Conservation (phyloP, 805 yeast genomes). For the Candida montana region DNA sequence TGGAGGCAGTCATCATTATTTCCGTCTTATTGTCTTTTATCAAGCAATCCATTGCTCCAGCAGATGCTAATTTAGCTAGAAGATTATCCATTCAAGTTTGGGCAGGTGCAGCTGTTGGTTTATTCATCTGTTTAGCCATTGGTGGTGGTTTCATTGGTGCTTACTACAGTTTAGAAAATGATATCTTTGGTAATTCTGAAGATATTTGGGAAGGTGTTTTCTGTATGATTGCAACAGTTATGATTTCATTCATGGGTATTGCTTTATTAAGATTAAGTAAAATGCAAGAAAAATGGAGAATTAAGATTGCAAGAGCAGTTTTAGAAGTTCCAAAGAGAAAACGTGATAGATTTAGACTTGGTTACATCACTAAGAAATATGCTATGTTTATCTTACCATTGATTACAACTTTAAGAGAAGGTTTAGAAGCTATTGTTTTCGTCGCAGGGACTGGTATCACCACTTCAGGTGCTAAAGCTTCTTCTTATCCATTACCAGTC, state of each 20-base stretch:
- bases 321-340: slow-evolving; percentile 49
- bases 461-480: slow-evolving; percentile 45
- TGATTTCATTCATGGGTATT: slow-evolving; percentile 92
- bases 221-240: slow-evolving; percentile 80
- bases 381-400: slow-evolving; percentile 87
- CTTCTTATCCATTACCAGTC: slow-evolving; percentile 91
- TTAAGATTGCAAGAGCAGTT: slow-evolving; percentile 84
- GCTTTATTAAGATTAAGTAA: slow-evolving; percentile 94
- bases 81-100: slow-evolving; percentile 75
- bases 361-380: slow-evolving; percentile 63
- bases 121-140: slow-evolving; percentile 70
- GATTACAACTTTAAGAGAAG: slow-evolving; percentile 91
- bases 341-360: slow-evolving; percentile 47
- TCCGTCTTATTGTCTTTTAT: slow-evolving; percentile 89
- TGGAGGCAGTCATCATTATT: slow-evolving; percentile 88
- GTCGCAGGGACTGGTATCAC: slow-evolving; percentile 92
- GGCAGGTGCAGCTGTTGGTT: slow-evolving; percentile 72
- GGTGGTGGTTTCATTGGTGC: slow-evolving; percentile 96
- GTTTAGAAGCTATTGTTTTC: slow-evolving; percentile 92
- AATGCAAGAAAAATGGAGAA: slow-evolving; percentile 96
- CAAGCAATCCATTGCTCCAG: slow-evolving; percentile 72
- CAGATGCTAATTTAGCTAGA: slow-evolving; percentile 51
- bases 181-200: slow-evolving; percentile 83
- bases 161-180: slow-evolving; percentile 72
- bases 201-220: slow-evolving; percentile 97